Conservation (phyloP, 768 basidiomycete genomes). For the Naganishia friedmannii region DNA sequence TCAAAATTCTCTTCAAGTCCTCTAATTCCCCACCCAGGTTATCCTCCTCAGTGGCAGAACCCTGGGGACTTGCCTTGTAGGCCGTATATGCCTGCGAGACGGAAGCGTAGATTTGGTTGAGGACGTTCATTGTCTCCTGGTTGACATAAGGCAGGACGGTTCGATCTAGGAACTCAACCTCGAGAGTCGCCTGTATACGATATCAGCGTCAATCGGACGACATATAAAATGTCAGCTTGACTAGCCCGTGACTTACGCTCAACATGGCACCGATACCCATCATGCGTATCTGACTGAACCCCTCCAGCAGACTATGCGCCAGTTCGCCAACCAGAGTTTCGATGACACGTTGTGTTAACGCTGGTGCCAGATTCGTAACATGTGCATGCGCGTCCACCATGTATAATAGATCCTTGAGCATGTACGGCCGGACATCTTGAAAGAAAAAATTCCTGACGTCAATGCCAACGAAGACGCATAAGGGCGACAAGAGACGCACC, state of each 20-base stretch:
- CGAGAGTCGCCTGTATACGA: constrained; percentile 76
- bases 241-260: constrained; percentile 60
- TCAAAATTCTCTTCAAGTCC: constrained; percentile 82
- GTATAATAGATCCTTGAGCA: constrained; percentile 81
- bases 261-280: constrained; percentile 99
- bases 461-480: background rate
- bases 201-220: constrained; percentile 12
- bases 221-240: background rate
- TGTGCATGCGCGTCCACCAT: constrained; percentile 91
- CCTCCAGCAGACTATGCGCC: constrained; percentile 74
- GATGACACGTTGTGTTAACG: constrained; percentile 76
- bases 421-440: constrained; percentile 87
- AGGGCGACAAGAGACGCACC: background rate
- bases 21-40: constrained; percentile 83
- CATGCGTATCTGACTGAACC: constrained; percentile 81
- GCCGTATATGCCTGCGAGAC: constrained; percentile 90
- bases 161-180: constrained; percentile 99
- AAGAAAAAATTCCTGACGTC: background rate
- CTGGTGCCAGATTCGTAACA: constrained; percentile 73
- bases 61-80: constrained; percentile 48
- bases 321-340: constrained; percentile 76
- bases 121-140: constrained; percentile 70
- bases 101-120: constrained; percentile 87
- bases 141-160: constrained; percentile 83
- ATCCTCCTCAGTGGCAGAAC: constrained; percentile 30